Evolutionary conservation across 192 early-diverging fungal species (phyloP).

Genomic region (Chytriomyces sp.): DNA sequence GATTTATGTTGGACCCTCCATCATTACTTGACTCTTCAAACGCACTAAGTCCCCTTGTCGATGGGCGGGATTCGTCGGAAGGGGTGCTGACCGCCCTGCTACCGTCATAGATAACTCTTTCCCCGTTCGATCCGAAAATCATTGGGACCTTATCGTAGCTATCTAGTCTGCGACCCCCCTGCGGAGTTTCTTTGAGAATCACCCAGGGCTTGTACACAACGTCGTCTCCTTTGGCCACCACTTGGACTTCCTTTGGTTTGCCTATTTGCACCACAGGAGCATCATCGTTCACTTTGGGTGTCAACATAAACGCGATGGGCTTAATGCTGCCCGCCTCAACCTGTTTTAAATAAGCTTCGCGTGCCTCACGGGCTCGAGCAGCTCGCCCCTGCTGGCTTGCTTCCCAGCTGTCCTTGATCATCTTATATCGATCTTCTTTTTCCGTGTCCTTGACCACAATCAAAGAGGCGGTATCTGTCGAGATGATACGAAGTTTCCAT

Average conservation of each 20-base stretch:
- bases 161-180: slow-evolving; percentile 13
- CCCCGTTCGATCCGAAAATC: slow-evolving; percentile 29
- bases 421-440: slow-evolving; percentile 59
- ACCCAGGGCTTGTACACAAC: slow-evolving; percentile 48
- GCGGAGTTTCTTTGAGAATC: slow-evolving; percentile 34
- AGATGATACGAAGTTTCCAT: slow-evolving; percentile 56
- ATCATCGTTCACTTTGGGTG: slow-evolving; percentile 1
- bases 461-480: slow-evolving; percentile 48
- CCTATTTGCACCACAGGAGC: slow-evolving; percentile 12
- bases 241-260: slow-evolving; percentile 5
- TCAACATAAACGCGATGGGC: slow-evolving; percentile 40
- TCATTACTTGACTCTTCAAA: neutral
- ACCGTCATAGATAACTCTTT: slow-evolving; percentile 7
- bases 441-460: slow-evolving; percentile 60
- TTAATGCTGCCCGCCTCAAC: slow-evolving; percentile 46
- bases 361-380: slow-evolving; percentile 49
- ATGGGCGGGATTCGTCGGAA: neutral
- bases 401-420: slow-evolving; percentile 66
- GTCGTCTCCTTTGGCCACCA: slow-evolving; percentile 7
- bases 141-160: neutral
- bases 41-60: neutral
- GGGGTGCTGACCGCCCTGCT: neutral
- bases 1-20: too few species aligned
- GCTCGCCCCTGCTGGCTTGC: slow-evolving; percentile 49
- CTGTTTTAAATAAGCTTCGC: slow-evolving; percentile 52